Evolutionary conservation across 495 filamentous ascomycete genomes (phyloP), one percentile per base, ranked within the genome.

Genomic region (Pseudomonodictys pantanalensis): DNA sequence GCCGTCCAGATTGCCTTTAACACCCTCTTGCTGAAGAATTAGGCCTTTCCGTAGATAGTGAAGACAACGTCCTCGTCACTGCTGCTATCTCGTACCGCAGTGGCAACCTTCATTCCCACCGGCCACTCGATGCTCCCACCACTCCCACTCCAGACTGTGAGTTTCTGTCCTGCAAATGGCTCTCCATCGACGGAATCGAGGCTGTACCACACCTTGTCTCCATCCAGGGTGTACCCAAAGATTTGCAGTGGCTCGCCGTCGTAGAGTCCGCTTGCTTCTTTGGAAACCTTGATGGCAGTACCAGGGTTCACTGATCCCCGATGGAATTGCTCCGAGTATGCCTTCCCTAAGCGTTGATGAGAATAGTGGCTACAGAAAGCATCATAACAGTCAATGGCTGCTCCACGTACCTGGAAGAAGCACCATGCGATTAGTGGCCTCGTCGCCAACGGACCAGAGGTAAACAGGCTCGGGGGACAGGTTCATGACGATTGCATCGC

Each of bases 401-500:
- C 5, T n/a, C 5, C 3, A 41, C 38, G 12, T n/a, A 41, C 38
- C 38, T 15, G 38, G 38, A 12, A n/a, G 38, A 15, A 41, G 5
- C 15, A 18, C 20, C 4, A 41, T 18, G 17, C 28, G 33, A 4
- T 18, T 35, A 11, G 20, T 24, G 3, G 82, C 67, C 20, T 69
- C 50, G 53, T 67, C 57, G 48, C 79, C 81, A 32, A 84, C 81
- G n/a, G 79, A 79, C 81, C 81, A 83, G 56, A 83, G 67, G 62
- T 81, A 79, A 38, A 83, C 73, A 24, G 72, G 56, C 48, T 46
- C 35, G 54, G 51, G 10, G 73, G 79, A 83, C 50, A 75, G 73
- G 71, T 84, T 84, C 50, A 70, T 52, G 17, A 84, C 78, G 45
- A 72, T 51, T 46, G 81, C 81, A 45, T 69, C 65, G 65, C 80